Conservation (phyloP, 306 rosid species). For the Malus asiatica region DNA sequence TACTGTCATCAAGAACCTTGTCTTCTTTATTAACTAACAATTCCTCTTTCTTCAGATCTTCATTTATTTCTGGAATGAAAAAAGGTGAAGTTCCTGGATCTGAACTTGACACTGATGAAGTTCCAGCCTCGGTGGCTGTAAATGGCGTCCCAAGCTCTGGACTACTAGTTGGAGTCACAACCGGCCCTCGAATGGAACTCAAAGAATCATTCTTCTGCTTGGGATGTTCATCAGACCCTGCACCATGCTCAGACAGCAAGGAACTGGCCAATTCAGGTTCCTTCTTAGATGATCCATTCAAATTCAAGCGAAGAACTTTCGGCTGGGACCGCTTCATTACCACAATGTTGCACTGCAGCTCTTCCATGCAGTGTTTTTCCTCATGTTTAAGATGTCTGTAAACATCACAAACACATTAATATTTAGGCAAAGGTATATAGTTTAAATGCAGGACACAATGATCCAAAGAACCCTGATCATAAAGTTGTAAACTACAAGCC, state of each 20-base stretch:
- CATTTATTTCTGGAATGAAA: constrained; percentile 55
- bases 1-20: constrained; percentile 51
- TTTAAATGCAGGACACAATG: background rate
- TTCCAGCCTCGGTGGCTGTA: constrained; percentile 77
- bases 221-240: constrained; percentile 37
- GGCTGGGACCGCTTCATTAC: constrained; percentile 91
- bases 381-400: constrained; percentile 84
- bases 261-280: constrained; percentile 40
- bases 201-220: constrained; percentile 41
- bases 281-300: constrained; percentile 66
- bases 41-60: constrained; percentile 59
- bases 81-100: constrained; percentile 94
- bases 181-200: constrained; percentile 58
- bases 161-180: constrained; percentile 90
- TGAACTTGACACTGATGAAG: constrained; percentile 91
- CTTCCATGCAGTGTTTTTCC: constrained; percentile 95
- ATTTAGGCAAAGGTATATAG: background rate
- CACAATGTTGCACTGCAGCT: constrained; percentile 92
- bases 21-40: constrained; percentile 43
- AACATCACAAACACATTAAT: constrained; percentile 11
- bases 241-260: constrained; percentile 45
- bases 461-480: too few relatives aligned
- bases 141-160: constrained; percentile 95
- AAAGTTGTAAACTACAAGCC: constrained; percentile 2
- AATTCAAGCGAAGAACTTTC: constrained; percentile 87